Evolutionary conservation across 768 basidiomycete genomes (phyloP).

Genomic region (Termitomyces sp.): DNA sequence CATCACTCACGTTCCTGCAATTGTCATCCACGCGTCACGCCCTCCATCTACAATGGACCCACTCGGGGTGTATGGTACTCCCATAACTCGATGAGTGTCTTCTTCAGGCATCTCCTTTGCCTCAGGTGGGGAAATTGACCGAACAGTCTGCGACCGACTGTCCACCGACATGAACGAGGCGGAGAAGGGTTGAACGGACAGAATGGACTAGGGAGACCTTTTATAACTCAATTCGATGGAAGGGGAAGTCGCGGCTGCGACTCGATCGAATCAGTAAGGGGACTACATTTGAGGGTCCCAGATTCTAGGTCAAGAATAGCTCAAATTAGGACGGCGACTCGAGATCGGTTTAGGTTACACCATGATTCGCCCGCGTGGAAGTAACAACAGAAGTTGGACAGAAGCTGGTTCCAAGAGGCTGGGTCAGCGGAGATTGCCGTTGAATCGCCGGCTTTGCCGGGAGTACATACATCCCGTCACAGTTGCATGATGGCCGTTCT

Average conservation of each 20-base stretch:
- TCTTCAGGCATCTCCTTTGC: not conserved
- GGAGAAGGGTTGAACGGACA: not conserved
- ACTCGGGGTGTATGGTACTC: not conserved
- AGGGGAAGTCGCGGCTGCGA: conserved; percentile 7
- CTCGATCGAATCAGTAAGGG: conserved; percentile 1
- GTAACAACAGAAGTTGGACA: conserved; percentile 1
- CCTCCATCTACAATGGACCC: conserved; percentile 31
- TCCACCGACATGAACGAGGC: conserved; percentile 8
- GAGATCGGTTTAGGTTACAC: conserved; percentile 4
- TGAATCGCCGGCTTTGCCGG: conserved; percentile 4
- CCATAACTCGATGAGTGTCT: not conserved
- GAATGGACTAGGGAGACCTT: not conserved
- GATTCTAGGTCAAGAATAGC: conserved; percentile 1
- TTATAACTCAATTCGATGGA: conserved; percentile 8
- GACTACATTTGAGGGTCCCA: not conserved
- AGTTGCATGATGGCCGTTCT: not conserved
- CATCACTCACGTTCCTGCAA: conserved; percentile 39
- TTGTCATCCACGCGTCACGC: conserved; percentile 38
- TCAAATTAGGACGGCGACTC: conserved; percentile 4
- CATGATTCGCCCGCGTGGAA: conserved; percentile 10
- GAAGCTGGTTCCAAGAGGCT: not conserved
- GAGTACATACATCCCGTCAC: no score
- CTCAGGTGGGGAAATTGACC: not conserved
- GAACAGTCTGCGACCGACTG: conserved; percentile 8
- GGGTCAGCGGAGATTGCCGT: conserved; percentile 1